phyloP scores from a whole-genome alignment of 495 filamentous ascomycete species.

The Tuber melanosporum region DNA sequence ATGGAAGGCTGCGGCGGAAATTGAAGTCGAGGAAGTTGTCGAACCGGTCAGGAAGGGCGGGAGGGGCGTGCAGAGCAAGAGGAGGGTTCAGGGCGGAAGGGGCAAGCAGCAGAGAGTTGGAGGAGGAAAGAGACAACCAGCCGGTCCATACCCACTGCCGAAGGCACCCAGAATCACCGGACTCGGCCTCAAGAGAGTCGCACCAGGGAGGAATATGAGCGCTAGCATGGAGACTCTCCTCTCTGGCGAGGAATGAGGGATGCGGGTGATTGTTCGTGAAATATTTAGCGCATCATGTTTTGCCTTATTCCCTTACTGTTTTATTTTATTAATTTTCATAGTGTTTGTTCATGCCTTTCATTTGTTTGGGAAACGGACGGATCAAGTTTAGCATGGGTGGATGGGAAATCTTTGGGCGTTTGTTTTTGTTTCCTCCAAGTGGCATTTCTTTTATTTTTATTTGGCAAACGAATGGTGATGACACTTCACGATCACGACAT shows the following conservation, averaged over 20 bases:
- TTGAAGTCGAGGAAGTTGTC: slow-evolving; percentile 27
- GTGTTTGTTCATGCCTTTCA: slow-evolving; percentile 26
- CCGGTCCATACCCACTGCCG: slow-evolving; percentile 11
- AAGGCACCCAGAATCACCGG: background rate
- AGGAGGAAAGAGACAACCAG: slow-evolving; percentile 26
- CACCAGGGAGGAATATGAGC: slow-evolving; percentile 27
- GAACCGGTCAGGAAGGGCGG: slow-evolving; percentile 31
- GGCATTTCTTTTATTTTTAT: background rate
- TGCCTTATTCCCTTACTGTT: background rate
- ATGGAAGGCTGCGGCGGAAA: slow-evolving; percentile 28
- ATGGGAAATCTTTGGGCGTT: slow-evolving; percentile 29
- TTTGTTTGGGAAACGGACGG: slow-evolving; percentile 24
- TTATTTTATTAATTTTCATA: slow-evolving; percentile 14
- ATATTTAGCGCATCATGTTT: slow-evolving; percentile 7
- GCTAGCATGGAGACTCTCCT: slow-evolving; percentile 41
- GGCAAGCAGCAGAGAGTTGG: slow-evolving; percentile 15
- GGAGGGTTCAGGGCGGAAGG: slow-evolving; percentile 26
- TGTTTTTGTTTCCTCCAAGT: slow-evolving; percentile 7
- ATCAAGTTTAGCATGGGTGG: slow-evolving; percentile 1
- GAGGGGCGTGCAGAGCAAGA: slow-evolving; percentile 34
- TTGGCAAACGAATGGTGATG: background rate
- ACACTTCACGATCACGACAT: background rate
- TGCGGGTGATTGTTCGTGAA: slow-evolving; percentile 31
- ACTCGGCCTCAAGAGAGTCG: background rate
- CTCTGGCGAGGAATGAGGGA: slow-evolving; percentile 37